phyloP scores from a whole-genome alignment of 2,329 filamentous ascomycete genomes.

The Exophiala phaeomuriformis region DNA sequence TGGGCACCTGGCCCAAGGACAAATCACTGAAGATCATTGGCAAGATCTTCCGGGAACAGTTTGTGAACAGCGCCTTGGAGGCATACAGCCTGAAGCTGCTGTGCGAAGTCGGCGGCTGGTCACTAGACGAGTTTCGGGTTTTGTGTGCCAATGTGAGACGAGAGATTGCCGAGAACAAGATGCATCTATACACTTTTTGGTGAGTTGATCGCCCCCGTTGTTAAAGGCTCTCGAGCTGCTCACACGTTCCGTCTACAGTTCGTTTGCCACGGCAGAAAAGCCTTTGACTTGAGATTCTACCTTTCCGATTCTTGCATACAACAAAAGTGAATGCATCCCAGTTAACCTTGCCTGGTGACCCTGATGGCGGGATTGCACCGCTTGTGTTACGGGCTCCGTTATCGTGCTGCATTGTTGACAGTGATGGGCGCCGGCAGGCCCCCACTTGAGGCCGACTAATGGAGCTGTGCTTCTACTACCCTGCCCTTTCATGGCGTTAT shows the following conservation, averaged over 20 bases:
- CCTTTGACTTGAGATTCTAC: background rate
- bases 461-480: too few species aligned
- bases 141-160: background rate
- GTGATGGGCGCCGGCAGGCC: too few species aligned
- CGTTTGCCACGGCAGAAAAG: background rate
- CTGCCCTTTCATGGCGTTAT: too few species aligned
- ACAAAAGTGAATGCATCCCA: too few species aligned
- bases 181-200: constrained; percentile 3
- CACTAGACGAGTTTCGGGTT: background rate
- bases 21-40: constrained; percentile 1
- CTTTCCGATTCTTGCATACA: too few species aligned
- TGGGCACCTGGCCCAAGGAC: background rate
- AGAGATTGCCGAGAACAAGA: background rate
- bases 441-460: too few species aligned
- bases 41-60: constrained; percentile 1
- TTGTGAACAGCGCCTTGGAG: background rate
- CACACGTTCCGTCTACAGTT: background rate
- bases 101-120: background rate
- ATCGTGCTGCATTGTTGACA: too few species aligned
- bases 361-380: too few species aligned
- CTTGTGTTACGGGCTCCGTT: too few species aligned
- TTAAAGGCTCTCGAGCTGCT: background rate
- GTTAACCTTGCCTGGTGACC: too few species aligned
- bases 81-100: background rate
- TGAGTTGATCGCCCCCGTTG: background rate